Evolutionary conservation across 805 yeast species (phyloP).

Genomic region (Jamesozyma jinghongensis): DNA sequence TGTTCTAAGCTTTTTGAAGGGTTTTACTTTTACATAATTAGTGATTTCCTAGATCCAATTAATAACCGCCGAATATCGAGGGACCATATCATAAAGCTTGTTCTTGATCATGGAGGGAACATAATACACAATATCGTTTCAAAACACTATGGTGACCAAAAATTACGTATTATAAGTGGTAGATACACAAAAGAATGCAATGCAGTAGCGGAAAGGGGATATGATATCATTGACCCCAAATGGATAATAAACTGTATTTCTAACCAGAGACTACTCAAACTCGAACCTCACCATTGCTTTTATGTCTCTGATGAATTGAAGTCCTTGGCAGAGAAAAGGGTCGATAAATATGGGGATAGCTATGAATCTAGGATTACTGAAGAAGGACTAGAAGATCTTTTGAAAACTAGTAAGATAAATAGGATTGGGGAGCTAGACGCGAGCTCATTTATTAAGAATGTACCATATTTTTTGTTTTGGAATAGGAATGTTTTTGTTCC

Average conservation of each 20-base stretch:
- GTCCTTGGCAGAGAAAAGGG: slow-evolving; percentile 26
- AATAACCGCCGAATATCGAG: slow-evolving; percentile 22
- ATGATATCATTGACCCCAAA: slow-evolving; percentile 52
- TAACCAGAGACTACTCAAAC: slow-evolving; percentile 31
- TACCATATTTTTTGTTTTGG: slow-evolving; percentile 30
- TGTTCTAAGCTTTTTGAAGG: slow-evolving; percentile 36
- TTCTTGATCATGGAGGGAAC: slow-evolving; percentile 44
- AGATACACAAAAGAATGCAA: slow-evolving; percentile 33
- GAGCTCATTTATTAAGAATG: background rate
- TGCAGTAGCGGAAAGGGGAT: slow-evolving; percentile 37
- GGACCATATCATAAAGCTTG: slow-evolving; percentile 31
- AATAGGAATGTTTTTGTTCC: slow-evolving; percentile 31
- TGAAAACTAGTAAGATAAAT: background rate
- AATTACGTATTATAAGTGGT: slow-evolving; percentile 32
- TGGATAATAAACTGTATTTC: slow-evolving; percentile 62
- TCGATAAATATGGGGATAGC: slow-evolving; percentile 61
- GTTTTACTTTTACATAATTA: slow-evolving; percentile 41
- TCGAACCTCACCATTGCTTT: slow-evolving; percentile 56
- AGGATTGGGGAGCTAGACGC: background rate
- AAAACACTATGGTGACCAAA: slow-evolving; percentile 7
- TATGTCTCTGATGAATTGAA: slow-evolving; percentile 30
- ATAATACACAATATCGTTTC: slow-evolving; percentile 32
- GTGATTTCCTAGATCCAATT: slow-evolving; percentile 36
- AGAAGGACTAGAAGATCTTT: background rate
- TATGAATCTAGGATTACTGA: slow-evolving; percentile 22